Percentiles rank a stretch among this genome's conserved stretches.
These are phyloP conservation scores for Aspergillus candidus DNA, from an alignment of 2,329 filamentous ascomycete species.

Conservation along the genomic window DNA sequence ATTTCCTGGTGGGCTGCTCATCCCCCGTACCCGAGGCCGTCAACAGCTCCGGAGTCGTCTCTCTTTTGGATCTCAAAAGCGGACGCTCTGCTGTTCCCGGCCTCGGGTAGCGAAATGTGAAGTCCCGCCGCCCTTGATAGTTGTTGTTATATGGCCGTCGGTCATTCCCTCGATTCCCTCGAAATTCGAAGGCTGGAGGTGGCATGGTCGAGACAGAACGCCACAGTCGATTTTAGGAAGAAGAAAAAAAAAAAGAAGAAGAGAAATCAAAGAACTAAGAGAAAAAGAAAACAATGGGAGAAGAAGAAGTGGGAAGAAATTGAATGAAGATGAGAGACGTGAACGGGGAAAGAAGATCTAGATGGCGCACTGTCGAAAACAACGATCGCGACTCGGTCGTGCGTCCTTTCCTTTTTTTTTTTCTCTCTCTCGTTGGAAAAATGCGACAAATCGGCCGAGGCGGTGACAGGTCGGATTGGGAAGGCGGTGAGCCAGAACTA, in stretches of 20 bases:
- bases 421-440: constrained; percentile 3
- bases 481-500: constrained; percentile 9
- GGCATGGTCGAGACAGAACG: constrained; percentile 9
- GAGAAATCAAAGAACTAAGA: background rate
- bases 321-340: background rate
- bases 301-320: background rate
- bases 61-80: constrained; percentile 28
- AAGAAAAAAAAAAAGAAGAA: background rate
- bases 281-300: background rate
- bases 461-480: background rate
- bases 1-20: constrained; percentile 29
- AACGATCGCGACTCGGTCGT: too few species aligned
- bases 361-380: too few species aligned
- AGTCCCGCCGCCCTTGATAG: constrained; percentile 25
- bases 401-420: background rate
- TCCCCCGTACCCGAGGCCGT: constrained; percentile 16
- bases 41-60: constrained; percentile 33
- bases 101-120: constrained; percentile 36
- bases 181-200: constrained; percentile 29
- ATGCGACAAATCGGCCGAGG: too few species aligned
- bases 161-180: constrained; percentile 20
- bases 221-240: background rate
- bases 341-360: too few species aligned
- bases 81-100: constrained; percentile 35
- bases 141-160: constrained; percentile 15